These are phyloP conservation scores for Ceratocystis alfenasii DNA, from an alignment of 2,329 filamentous ascomycete species.

Conservation along the genomic window DNA sequence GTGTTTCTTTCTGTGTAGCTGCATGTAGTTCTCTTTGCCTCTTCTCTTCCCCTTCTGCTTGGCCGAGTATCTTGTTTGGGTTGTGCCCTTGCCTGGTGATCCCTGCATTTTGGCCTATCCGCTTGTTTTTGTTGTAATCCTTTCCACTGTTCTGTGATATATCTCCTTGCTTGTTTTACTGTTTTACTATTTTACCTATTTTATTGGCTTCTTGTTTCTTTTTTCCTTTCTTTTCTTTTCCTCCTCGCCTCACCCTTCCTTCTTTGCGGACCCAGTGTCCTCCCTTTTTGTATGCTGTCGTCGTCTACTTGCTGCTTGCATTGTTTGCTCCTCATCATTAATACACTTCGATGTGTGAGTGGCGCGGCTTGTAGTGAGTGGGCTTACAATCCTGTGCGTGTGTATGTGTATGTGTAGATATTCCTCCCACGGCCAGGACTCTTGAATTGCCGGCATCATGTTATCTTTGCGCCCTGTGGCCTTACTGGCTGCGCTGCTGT, in stretches of 20 bases:
- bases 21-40: not conserved
- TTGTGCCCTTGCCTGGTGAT: slow-evolving; percentile 1
- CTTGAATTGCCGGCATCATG: no score
- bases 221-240: not conserved
- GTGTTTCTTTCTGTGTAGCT: not conserved
- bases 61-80: not conserved
- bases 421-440: no score
- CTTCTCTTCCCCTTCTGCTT: not conserved
- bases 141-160: not conserved
- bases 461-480: no score
- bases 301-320: not conserved
- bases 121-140: slow-evolving; percentile 2
- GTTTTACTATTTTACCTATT: not conserved
- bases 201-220: not conserved
- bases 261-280: not conserved
- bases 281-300: not conserved
- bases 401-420: no score
- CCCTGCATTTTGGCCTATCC: not conserved
- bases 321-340: not conserved
- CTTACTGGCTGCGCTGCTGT: no score
- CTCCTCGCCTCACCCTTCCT: not conserved
- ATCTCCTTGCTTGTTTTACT: not conserved
- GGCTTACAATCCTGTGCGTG: no score
- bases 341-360: no score
- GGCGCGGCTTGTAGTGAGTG: no score